Evolutionary conservation across 257 asterid species (phyloP).

Genomic region (Capsicum chinense): DNA sequence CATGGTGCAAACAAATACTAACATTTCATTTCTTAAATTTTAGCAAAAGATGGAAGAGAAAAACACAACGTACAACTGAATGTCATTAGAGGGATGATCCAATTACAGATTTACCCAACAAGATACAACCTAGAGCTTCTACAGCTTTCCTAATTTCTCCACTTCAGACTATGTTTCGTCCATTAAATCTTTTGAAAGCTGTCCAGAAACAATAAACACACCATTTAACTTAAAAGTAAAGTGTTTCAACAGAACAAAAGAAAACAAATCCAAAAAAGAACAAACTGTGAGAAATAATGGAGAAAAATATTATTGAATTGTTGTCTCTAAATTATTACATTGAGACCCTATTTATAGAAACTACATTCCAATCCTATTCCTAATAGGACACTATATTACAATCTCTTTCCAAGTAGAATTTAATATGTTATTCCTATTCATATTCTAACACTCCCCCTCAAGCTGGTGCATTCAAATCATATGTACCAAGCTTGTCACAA

Average conservation of each 20-base stretch:
- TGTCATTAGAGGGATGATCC: constrained; percentile 12
- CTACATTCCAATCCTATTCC: too few relatives aligned
- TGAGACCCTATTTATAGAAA: too few relatives aligned
- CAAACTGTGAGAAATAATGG: background rate
- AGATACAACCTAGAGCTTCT: background rate
- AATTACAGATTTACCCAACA: background rate
- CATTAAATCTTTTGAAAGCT: constrained; percentile 15
- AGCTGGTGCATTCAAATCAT: too few relatives aligned
- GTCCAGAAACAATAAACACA: background rate
- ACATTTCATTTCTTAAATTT: background rate
- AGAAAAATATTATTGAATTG: too few relatives aligned
- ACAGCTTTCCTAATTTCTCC: background rate
- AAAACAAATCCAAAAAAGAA: background rate
- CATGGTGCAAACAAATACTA: constrained; percentile 10
- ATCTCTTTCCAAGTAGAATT: too few relatives aligned
- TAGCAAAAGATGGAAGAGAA: background rate
- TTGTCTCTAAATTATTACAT: too few relatives aligned
- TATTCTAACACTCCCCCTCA: too few relatives aligned
- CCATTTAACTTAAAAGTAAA: background rate
- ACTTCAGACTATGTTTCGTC: background rate
- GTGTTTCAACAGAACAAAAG: background rate
- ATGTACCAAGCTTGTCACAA: too few relatives aligned
- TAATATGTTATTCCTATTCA: too few relatives aligned
- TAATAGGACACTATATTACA: too few relatives aligned
- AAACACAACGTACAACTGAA: background rate